Evolutionary conservation across 345 rosid species (phyloP), one percentile per base, ranked within the genome.

Genomic region (Rubroshorea leprosula): DNA sequence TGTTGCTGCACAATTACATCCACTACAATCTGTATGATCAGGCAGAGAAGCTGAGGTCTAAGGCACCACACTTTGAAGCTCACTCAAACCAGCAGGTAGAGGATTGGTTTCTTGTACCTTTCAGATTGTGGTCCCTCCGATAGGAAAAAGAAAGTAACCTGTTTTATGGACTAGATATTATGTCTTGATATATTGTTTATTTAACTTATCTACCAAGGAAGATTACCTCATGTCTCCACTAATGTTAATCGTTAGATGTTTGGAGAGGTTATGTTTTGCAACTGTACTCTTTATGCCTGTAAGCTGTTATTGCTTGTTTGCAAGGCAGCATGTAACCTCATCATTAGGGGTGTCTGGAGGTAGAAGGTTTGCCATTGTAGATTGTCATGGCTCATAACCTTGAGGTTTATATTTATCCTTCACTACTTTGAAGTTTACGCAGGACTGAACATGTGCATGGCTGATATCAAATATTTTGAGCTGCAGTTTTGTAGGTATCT

Each of bases 61-160:
- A 90, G 66, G 96, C 91, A 51, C 91, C 94, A 23, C 74, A 85
- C 43, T 90, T 90, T 77, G 97, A 90, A 72, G 97, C 94, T 2
- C 97, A 87, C 68, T 87, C 94, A 2, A 90, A 85, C 68, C 96
- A 90, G 66, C 97, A 90, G 91, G 97, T 73, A 71, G 6, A 26
- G 2, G 23, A 57, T 47, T 47, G 11, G 23, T 51, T 65, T 21
- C 22, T 27, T 43, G 41, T 20, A 16, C 44, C 19, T 54, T 54
- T 13, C 38, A 44, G 1, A 44, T 35, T 2, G 18, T n/a, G n/a
- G 47, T 44, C 18, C 18, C 14, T 44, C 16, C 14, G 2, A 1
- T n/a, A 6, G 41, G 41, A 6, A 35, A 35, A 2, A 6, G 41
- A 35, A 35, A 35, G 41, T 3, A 35, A 35, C 5, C 7, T 35